Conservation (phyloP, 2,329 filamentous ascomycete species). For the Orbilia brochopaga region DNA sequence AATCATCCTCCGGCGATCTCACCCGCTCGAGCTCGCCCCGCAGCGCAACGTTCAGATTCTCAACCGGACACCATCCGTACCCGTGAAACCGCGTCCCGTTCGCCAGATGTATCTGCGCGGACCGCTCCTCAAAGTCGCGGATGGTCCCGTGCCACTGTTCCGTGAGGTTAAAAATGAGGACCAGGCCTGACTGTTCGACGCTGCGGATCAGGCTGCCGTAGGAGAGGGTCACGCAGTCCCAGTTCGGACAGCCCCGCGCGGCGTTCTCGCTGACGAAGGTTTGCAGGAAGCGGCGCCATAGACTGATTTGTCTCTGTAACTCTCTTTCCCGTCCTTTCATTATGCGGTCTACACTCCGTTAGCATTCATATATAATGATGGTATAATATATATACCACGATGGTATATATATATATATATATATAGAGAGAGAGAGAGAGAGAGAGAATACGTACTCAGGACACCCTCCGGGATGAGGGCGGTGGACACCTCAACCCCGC, state of each 20-base stretch:
- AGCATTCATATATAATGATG: too few relatives aligned
- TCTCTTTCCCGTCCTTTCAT: constrained; percentile 24
- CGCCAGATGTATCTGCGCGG: constrained; percentile 21
- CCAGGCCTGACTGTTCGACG: constrained; percentile 41
- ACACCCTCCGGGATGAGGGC: constrained; percentile 26
- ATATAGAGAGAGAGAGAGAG: too few relatives aligned
- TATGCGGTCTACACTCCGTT: constrained; percentile 19
- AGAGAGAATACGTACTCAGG: constrained; percentile 38
- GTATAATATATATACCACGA: background rate
- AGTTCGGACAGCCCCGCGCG: constrained; percentile 37
- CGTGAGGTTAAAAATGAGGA: constrained; percentile 24
- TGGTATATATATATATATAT: background rate
- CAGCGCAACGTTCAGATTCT: constrained; percentile 37
- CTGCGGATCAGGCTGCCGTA: constrained; percentile 41
- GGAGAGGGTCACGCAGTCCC: constrained; percentile 42
- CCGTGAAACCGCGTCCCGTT: constrained; percentile 47
- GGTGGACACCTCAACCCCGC: constrained; percentile 27
- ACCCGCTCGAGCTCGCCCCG: constrained; percentile 25
- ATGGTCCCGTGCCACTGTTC: constrained; percentile 47
- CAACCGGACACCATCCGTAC: constrained; percentile 46
- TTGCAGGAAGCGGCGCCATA: constrained; percentile 38
- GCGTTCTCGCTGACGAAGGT: constrained; percentile 34
- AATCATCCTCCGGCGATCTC: background rate
- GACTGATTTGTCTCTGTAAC: constrained; percentile 26
- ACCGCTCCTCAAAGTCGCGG: constrained; percentile 38